A percentile compares a stretch with the other conserved stretches of the same genome.
These are phyloP conservation scores for Blastobotrys petasosporus DNA, from an alignment of 1,139 yeast genomes.

Conservation along the genomic window DNA sequence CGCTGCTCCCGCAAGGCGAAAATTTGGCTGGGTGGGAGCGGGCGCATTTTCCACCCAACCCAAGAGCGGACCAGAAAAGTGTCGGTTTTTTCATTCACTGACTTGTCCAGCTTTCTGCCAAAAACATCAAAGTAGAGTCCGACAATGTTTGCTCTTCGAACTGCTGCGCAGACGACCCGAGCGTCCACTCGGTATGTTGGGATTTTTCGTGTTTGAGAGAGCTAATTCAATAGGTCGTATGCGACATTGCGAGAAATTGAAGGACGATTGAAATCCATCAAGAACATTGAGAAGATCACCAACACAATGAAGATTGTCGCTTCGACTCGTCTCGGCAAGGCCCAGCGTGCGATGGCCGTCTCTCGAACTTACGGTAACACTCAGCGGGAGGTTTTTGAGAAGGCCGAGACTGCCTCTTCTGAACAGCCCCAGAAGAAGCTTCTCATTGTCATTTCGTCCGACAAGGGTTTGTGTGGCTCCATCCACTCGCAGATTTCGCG, in stretches of 20 bases:
- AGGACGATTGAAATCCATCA: conserved; percentile 94
- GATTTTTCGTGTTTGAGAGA: conserved; percentile 6
- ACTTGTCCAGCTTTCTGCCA: too few species aligned
- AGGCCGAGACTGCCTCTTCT: conserved; percentile 66
- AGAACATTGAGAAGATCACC: conserved; percentile 98
- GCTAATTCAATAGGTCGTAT: conserved; percentile 60
- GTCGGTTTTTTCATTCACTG: too few species aligned
- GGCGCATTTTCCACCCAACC: too few species aligned
- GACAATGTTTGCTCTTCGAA: conserved; percentile 29
- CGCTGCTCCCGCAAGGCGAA: too few species aligned
- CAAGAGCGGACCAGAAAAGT: too few species aligned
- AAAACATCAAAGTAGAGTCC: too few species aligned
- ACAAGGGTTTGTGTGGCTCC: conserved; percentile 98
- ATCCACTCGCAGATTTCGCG: conserved; percentile 93
- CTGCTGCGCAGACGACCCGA: conserved; percentile 23
- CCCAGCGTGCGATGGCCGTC: conserved; percentile 89
- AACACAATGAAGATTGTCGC: conserved; percentile 99
- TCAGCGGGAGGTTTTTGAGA: conserved; percentile 70
- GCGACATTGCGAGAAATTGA: conserved; percentile 99
- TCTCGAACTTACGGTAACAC: conserved; percentile 82
- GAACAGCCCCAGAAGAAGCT: conserved; percentile 51
- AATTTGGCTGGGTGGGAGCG: too few species aligned
- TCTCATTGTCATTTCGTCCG: conserved; percentile 84
- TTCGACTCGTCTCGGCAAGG: conserved; percentile 91
- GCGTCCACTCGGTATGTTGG: conserved; percentile 11